A percentile compares a stretch with the other conserved stretches of the same genome.
Evolutionary conservation across 805 yeast species (phyloP).

Genomic region (Isabelozyma heimii): DNA sequence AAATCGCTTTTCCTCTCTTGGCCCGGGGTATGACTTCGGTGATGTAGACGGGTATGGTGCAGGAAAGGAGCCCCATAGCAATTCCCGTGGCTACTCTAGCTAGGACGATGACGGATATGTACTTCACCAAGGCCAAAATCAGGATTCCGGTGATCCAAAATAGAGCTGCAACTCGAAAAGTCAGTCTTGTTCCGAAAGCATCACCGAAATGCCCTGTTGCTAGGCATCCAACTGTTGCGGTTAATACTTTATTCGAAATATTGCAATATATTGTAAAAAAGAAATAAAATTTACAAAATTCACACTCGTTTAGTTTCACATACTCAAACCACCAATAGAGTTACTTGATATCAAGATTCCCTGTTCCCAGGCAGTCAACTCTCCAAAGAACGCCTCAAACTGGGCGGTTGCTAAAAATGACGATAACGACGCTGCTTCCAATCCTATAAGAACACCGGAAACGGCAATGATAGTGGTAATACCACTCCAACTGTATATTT

Average conservation of each 20-base stretch:
- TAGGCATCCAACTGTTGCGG: slow-evolving; percentile 24
- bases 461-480: slow-evolving; percentile 19
- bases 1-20: slow-evolving; percentile 18
- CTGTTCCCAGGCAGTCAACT: slow-evolving; percentile 17
- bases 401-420: slow-evolving; percentile 17
- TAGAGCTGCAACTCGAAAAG: slow-evolving; percentile 19
- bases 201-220: slow-evolving; percentile 27
- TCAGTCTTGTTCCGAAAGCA: slow-evolving; percentile 21
- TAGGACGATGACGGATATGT: slow-evolving; percentile 19
- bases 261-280: neutral
- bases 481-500: neutral
- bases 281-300: neutral
- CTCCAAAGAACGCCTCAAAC: slow-evolving; percentile 18
- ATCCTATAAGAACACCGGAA: slow-evolving; percentile 24
- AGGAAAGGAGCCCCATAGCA: slow-evolving; percentile 28
- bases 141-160: slow-evolving; percentile 29
- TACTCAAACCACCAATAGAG: slow-evolving; percentile 36
- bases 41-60: slow-evolving; percentile 29
- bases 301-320: slow-evolving; percentile 3
- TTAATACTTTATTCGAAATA: slow-evolving; percentile 6
- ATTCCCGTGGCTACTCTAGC: slow-evolving; percentile 30
- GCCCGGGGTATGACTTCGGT: slow-evolving; percentile 24
- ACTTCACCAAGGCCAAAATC: slow-evolving; percentile 21
- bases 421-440: slow-evolving; percentile 24
- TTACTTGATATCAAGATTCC: slow-evolving; percentile 23